These are phyloP conservation scores for Neocatenulostroma microsporum DNA, from an alignment of 2,329 filamentous ascomycete species.

Conservation along the genomic window DNA sequence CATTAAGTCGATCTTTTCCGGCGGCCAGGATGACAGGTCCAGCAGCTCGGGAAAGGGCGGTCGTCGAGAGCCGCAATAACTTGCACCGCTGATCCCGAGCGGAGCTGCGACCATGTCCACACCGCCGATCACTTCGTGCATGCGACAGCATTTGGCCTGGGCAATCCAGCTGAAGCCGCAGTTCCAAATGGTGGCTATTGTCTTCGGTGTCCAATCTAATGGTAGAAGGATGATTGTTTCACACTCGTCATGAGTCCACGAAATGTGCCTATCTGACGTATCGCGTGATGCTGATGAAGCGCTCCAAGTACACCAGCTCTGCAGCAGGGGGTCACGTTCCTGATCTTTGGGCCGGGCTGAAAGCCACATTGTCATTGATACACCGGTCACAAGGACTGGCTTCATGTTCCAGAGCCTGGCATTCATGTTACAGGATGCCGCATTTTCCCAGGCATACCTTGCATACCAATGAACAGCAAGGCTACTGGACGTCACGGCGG, in stretches of 20 bases:
- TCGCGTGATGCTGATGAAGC: no score
- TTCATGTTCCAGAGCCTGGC: not conserved
- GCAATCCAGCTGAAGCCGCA: no score
- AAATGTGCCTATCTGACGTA: no score
- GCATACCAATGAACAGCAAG: not conserved
- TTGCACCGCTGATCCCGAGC: not conserved
- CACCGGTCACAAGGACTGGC: not conserved
- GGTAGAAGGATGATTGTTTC: not conserved
- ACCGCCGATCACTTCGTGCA: not conserved
- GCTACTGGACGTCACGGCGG: not conserved
- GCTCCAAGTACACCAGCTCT: no score
- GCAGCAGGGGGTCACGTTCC: no score
- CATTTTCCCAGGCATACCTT: not conserved
- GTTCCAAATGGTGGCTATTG: no score
- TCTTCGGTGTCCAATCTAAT: no score
- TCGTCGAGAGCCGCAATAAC: not conserved
- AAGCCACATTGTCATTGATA: not conserved
- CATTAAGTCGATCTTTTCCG: not conserved
- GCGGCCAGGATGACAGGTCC: conserved; percentile 3
- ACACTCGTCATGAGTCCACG: no score
- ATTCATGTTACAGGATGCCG: no score
- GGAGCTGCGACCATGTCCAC: not conserved
- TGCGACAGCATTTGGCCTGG: no score
- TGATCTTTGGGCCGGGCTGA: not conserved
- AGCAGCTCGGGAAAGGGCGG: not conserved